Base-by-base conservation (phyloP, 495 filamentous ascomycete genomes). In the Penicillium subrubescens region DNA sequence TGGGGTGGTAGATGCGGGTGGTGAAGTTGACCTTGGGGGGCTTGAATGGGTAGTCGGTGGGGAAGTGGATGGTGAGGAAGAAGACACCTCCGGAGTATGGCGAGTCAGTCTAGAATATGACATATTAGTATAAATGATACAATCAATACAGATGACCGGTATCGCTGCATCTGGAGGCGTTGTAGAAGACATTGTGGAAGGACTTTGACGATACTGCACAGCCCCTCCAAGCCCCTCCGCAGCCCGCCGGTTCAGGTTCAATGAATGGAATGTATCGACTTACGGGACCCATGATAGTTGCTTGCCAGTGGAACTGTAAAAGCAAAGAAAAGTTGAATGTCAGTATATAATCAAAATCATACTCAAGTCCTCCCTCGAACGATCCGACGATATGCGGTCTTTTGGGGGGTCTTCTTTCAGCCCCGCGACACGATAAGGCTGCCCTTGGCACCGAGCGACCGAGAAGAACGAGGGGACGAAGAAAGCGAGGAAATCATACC, bases 21-120 rank as follows among this genome's bases (percentile, higher is more conserved):
- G 92, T 97, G 87, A 99, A 99, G 89, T 97, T 97, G 81, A 99
- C 95, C 87, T 99, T 99, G 59, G 95, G 95, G 44, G 95, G 96
- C 88, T 99, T 99, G 88, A 99, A 99, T 5, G 95, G 95, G 81
- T 99, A 99, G 85, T 99, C 95, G 83, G 95, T 99, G 66, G 95
- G 95, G 87, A 99, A 99, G 82, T 97, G 92, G 73, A 99, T 99
- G 62, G 89, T 87, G 58, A 99, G 85, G 88, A 99, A 99, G 87
- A 99, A 99, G 67, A 99, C 94, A 70, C 95, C 95, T 72, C 93
- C 91, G 19, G 92, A 91, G 85, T 98, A 99, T 78, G 95, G 95
- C 64, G 92, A 96, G 80, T 99, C 95, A 77, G 88, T 84, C 92
- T 92, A 68, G 70, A 63, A 50, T 2, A 39, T 23, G 43, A 34